Conservation (phyloP, 2,329 filamentous ascomycete genomes). For the Hymenoscyphus occultus region DNA sequence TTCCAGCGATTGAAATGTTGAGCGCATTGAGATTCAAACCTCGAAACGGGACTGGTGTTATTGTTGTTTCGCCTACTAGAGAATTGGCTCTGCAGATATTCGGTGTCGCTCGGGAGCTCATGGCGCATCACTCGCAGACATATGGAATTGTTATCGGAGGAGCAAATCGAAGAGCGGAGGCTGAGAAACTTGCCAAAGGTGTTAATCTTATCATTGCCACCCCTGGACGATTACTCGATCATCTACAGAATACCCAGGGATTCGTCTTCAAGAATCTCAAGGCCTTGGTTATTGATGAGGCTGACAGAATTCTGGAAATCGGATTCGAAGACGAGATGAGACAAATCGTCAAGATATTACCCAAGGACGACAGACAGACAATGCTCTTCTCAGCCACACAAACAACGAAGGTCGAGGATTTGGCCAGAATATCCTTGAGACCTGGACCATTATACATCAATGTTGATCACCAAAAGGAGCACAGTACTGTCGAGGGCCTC, state of each 20-base stretch:
- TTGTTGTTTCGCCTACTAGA: slow-evolving; percentile 88
- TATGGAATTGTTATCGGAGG: slow-evolving; percentile 96
- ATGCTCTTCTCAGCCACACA: slow-evolving; percentile 99
- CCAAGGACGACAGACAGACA: slow-evolving; percentile 82
- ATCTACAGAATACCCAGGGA: slow-evolving; percentile 85
- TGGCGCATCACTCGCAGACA: slow-evolving; percentile 90
- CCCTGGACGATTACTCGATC: slow-evolving; percentile 87
- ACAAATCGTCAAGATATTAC: slow-evolving; percentile 91
- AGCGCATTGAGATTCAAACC: slow-evolving; percentile 90
- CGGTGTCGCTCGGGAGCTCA: slow-evolving; percentile 87
- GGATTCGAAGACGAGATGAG: slow-evolving; percentile 99
- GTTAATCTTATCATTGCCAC: slow-evolving; percentile 95
- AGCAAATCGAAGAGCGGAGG: slow-evolving; percentile 85
- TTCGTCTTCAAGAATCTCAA: slow-evolving; percentile 93
- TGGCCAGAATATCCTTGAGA: slow-evolving; percentile 88
- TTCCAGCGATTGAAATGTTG: slow-evolving; percentile 92
- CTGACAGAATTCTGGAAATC: slow-evolving; percentile 92
- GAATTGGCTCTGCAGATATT: slow-evolving; percentile 96
- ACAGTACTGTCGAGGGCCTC: slow-evolving; percentile 86
- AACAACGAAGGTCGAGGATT: slow-evolving; percentile 96
- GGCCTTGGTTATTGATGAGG: slow-evolving; percentile 91
- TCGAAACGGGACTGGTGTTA: slow-evolving; percentile 86
- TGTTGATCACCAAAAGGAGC: slow-evolving; percentile 85
- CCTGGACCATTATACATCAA: slow-evolving; percentile 95
- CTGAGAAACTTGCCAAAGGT: slow-evolving; percentile 89